Conservation (phyloP, 306 rosid species). For the Dryas drummondii region DNA sequence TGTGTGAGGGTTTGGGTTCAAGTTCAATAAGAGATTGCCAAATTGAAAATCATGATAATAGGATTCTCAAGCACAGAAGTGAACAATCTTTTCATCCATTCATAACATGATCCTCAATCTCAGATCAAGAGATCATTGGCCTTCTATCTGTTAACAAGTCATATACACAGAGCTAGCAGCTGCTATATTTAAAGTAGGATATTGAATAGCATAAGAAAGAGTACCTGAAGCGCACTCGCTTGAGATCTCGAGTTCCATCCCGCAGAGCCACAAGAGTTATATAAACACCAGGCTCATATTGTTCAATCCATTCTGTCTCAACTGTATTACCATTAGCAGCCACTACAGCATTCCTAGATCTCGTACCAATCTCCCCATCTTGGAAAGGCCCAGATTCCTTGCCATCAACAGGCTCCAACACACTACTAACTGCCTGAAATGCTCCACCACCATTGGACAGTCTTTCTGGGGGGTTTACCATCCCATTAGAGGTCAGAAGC, state of each 20-base stretch:
- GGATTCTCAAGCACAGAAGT: too few relatives aligned
- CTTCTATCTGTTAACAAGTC: neutral
- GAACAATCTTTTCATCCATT: too few relatives aligned
- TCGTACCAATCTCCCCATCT: conserved; percentile 50
- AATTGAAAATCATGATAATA: too few relatives aligned
- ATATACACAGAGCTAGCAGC: neutral
- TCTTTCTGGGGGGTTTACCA: conserved; percentile 38
- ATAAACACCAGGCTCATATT: conserved; percentile 96
- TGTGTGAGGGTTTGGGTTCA: neutral
- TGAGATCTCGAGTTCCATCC: conserved; percentile 87
- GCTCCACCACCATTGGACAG: conserved; percentile 45
- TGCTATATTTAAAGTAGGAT: neutral
- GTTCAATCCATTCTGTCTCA: conserved; percentile 97
- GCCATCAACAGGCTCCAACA: conserved; percentile 54
- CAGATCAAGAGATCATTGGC: neutral
- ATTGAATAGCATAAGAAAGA: conserved; percentile 6
- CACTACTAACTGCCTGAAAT: conserved; percentile 43
- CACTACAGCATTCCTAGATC: conserved; percentile 42
- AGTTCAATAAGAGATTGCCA: too few relatives aligned
- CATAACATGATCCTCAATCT: too few relatives aligned
- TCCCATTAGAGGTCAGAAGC: conserved; percentile 40
- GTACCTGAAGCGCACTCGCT: conserved; percentile 99
- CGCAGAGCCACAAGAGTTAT: conserved; percentile 87
- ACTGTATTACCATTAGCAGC: conserved; percentile 51
- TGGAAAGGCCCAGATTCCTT: conserved; percentile 61